Conservation (phyloP, 2,329 filamentous ascomycete genomes). For the Diaporthe sp. region DNA sequence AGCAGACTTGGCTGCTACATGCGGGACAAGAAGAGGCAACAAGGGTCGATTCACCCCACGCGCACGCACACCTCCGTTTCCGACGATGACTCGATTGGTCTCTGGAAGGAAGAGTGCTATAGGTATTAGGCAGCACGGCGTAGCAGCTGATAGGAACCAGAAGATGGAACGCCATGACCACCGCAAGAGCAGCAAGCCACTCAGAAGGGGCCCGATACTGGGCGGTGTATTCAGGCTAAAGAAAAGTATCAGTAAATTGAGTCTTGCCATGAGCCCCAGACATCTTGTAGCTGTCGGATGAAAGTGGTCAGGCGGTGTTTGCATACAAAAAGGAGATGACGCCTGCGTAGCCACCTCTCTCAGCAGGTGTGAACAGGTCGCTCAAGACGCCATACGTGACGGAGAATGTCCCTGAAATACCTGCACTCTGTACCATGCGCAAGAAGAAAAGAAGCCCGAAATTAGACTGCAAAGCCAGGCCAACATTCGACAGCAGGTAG, state of each 20-base stretch:
- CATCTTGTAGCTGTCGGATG: neutral
- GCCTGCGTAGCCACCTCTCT: constrained; percentile 41
- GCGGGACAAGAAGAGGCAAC: neutral
- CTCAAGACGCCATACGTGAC: constrained; percentile 42
- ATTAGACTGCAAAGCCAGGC: constrained; percentile 36
- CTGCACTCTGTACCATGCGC: constrained; percentile 40
- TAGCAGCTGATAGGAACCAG: constrained; percentile 25
- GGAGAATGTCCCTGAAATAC: constrained; percentile 39
- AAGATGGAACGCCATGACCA: constrained; percentile 32
- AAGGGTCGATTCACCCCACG: constrained; percentile 10
- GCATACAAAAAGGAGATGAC: constrained; percentile 32
- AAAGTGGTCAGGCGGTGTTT: too few relatives aligned
- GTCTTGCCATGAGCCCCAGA: too few relatives aligned
- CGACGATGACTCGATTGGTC: constrained; percentile 5
- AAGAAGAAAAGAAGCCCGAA: constrained; percentile 38
- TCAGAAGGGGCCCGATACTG: constrained; percentile 27
- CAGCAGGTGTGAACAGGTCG: constrained; percentile 41
- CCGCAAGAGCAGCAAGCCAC: constrained; percentile 14
- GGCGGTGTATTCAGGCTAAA: constrained; percentile 24
- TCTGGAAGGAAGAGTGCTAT: constrained; percentile 12
- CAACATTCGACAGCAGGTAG: constrained; percentile 40
- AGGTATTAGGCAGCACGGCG: constrained; percentile 24
- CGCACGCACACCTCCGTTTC: neutral
- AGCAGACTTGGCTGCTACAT: neutral
- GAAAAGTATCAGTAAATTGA: accelerated